Evolutionary conservation across 2,329 filamentous ascomycete species (phyloP).

Genomic region (Colletotrichum musae): DNA sequence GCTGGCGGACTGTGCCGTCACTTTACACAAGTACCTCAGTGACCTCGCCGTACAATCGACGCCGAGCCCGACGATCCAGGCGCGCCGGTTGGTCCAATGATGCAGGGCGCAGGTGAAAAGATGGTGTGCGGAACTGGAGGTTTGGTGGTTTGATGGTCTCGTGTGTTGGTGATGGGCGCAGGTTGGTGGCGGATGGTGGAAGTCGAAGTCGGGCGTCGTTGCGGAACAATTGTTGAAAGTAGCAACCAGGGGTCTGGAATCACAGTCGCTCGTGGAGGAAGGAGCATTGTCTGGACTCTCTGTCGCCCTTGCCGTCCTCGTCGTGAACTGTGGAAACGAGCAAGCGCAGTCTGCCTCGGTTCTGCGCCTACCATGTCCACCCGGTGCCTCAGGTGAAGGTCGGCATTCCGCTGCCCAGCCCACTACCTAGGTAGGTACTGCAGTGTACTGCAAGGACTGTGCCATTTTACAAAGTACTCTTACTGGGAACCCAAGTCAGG

Average conservation of each 20-base stretch:
- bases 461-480: too few relatives aligned
- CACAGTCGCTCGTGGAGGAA: background rate
- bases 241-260: conserved; percentile 1
- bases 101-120: background rate
- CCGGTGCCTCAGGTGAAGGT: conserved; percentile 6
- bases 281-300: too few relatives aligned
- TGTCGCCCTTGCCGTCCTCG: background rate
- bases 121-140: background rate
- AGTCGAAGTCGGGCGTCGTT: background rate
- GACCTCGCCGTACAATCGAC: background rate
- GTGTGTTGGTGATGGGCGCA: background rate
- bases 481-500: too few relatives aligned
- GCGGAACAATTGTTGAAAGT: conserved; percentile 10
- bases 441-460: background rate
- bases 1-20: conserved; percentile 21
- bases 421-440: background rate
- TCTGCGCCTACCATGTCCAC: conserved; percentile 6
- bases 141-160: background rate
- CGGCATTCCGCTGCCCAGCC: background rate
- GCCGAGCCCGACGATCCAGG: conserved; percentile 9
- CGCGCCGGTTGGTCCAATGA: conserved; percentile 13
- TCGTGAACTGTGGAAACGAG: background rate
- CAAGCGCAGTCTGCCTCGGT: conserved; percentile 9
- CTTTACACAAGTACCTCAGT: background rate
- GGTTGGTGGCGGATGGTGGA: background rate